Evolutionary conservation across 2,329 filamentous ascomycete genomes (phyloP), one percentile per base, ranked within the genome.

Genomic region (Penicillium janthinellum): DNA sequence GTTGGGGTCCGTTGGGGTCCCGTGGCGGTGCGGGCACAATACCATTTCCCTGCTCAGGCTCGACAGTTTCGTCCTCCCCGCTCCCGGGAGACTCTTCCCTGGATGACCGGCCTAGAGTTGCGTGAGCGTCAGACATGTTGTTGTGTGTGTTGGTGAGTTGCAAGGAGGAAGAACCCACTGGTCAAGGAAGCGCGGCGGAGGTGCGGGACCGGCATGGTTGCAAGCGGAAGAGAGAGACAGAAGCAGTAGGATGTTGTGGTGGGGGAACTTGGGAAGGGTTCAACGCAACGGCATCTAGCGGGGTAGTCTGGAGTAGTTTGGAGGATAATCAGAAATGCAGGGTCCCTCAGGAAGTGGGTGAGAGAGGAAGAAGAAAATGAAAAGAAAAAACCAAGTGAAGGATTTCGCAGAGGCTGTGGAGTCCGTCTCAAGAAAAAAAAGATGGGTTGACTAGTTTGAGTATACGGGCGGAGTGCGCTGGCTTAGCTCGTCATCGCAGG

Each of bases 31-130:
- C n/a, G 7, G 54, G 35, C 45, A 31, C 14, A 6, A 76, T 79
- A 96, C 92, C 90, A 84, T 94, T 97, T 79, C 93, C 92, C 83
- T 98, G 92, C 57, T 97, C 93, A 61, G 91, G 86, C 79, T 96
- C 92, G 71, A 97, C 88, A 62, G 94, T 85, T 72, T 92, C 92
- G 71, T 96, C 91, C 66, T 92, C 88, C 61, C 81, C 79, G 60
- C 77, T 76, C 11, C 79, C 81, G 25, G 68, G 62, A 31, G 71
- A 65, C 25, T 87, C 87, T 58, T 90, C 87, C 65, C 76, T 77
- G 4, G 88, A 89, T 48, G 84, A 85, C 65, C 79, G 78, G 69
- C 81, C 81, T 83, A 68, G 60, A 55, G 48, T 48, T n/a, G 38
- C 34, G 42, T 51, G 66, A 62, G 69, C 59, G 72, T 70, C 61